phyloP scores from a whole-genome alignment of 768 basidiomycete genomes.

The Lactarius tabidus region DNA sequence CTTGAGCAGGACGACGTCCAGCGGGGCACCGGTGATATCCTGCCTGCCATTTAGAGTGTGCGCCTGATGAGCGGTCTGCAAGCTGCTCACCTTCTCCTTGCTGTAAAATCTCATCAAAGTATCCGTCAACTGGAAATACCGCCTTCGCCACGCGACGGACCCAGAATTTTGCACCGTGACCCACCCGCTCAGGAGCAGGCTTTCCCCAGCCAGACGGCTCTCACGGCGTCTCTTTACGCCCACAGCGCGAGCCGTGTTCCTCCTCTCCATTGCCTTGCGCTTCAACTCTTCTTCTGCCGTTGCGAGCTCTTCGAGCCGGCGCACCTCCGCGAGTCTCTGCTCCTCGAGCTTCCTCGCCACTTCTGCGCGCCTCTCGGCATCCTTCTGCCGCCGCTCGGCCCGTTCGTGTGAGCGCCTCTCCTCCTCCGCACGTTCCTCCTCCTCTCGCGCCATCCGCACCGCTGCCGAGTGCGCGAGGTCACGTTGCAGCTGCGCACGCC shows the following conservation, averaged over 20 bases:
- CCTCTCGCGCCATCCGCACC: constrained; percentile 8
- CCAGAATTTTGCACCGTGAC: constrained; percentile 19
- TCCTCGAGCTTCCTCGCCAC: constrained; percentile 11
- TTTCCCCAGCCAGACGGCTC: constrained; percentile 2
- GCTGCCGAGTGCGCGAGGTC: constrained; percentile 13
- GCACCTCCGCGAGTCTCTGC: constrained; percentile 14
- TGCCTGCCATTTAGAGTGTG: background rate
- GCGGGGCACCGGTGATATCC: constrained; percentile 10
- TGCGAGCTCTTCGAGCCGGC: background rate
- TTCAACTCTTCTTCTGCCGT: constrained; percentile 20
- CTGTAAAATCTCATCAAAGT: constrained; percentile 14
- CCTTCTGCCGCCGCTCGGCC: constrained; percentile 12
- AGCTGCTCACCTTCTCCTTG: constrained; percentile 11
- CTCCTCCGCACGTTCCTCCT: constrained; percentile 17
- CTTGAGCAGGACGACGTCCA: constrained; percentile 18
- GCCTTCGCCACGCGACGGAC: constrained; percentile 23
- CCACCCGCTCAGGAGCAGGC: constrained; percentile 21
- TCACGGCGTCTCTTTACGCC: constrained; percentile 19
- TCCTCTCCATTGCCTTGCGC: constrained; percentile 4
- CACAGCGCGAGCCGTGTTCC: constrained; percentile 11
- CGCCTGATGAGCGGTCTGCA: background rate
- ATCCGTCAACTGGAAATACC: constrained; percentile 24
- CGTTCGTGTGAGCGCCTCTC: constrained; percentile 11
- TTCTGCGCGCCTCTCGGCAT: constrained; percentile 18
- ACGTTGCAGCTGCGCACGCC: constrained; percentile 12